Percentiles rank a stretch among this genome's conserved stretches.
phyloP scores from a whole-genome alignment of 129 eudicot genomes.

The Artemisia argyi region DNA sequence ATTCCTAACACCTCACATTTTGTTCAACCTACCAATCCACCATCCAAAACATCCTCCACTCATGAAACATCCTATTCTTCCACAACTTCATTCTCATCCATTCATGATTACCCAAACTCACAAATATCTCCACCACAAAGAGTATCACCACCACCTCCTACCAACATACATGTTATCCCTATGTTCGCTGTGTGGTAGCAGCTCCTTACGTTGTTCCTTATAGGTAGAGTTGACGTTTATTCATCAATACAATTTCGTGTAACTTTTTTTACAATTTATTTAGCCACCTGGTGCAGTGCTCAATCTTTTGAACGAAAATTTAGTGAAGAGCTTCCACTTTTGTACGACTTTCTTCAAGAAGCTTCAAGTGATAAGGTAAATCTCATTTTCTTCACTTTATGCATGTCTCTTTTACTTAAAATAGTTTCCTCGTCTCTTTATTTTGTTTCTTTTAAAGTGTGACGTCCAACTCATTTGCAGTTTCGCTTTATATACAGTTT shows the following conservation, averaged over 20 bases:
- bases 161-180: too few relatives aligned
- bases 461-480: conserved; percentile 17
- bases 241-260: conserved; percentile 2
- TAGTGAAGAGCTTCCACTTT: conserved; percentile 64
- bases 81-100: too few relatives aligned
- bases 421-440: neutral
- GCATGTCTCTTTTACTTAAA: conserved; percentile 3
- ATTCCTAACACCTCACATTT: too few relatives aligned
- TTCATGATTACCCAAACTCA: too few relatives aligned
- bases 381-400: conserved; percentile 1
- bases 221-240: conserved; percentile 40
- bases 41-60: too few relatives aligned
- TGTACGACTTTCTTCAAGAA: conserved; percentile 70
- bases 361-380: conserved; percentile 72
- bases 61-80: too few relatives aligned
- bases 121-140: too few relatives aligned
- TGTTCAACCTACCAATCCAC: too few relatives aligned
- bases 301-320: conserved; percentile 85
- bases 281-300: conserved; percentile 49
- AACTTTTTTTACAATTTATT: conserved; percentile 8
- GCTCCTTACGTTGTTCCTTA: conserved; percentile 97
- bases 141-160: too few relatives aligned
- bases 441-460: neutral
- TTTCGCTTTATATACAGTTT: neutral
- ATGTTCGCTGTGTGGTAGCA: conserved; percentile 74